phyloP scores from a whole-genome alignment of 139 green algal genomes.

The Marvania coccoides region DNA sequence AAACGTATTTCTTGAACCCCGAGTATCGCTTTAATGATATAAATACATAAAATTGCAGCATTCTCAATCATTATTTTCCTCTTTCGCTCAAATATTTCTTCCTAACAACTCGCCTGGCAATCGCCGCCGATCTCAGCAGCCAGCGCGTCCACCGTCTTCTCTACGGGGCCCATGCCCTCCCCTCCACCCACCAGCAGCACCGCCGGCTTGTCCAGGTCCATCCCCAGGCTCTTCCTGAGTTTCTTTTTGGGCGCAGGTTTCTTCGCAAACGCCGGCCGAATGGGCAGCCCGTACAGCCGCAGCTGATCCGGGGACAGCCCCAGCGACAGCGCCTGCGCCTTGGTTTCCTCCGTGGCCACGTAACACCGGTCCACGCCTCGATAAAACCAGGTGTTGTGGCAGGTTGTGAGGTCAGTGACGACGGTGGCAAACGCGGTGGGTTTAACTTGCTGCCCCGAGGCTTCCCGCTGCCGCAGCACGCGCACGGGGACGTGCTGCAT shows the following conservation, averaged over 20 bases:
- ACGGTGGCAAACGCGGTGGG: slow-evolving; percentile 89
- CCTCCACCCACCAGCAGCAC: slow-evolving; percentile 83
- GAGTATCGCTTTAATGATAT: too few species aligned
- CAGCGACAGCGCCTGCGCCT: slow-evolving; percentile 32
- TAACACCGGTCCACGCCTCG: slow-evolving; percentile 68
- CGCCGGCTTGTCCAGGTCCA: slow-evolving; percentile 42
- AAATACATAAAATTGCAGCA: too few species aligned
- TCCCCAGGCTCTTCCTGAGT: slow-evolving; percentile 42
- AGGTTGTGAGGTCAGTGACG: slow-evolving; percentile 95
- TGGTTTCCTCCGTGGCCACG: slow-evolving; percentile 62
- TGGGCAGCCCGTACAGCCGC: slow-evolving; percentile 77
- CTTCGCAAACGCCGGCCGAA: slow-evolving; percentile 82
- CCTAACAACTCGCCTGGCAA: too few species aligned
- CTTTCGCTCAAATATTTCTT: too few species aligned
- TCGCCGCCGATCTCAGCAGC: slow-evolving; percentile 34
- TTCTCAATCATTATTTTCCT: too few species aligned
- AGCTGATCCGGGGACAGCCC: slow-evolving; percentile 47
- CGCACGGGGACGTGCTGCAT: slow-evolving; percentile 88
- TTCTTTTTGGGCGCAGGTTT: slow-evolving; percentile 33
- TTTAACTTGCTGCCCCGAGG: slow-evolving; percentile 29
- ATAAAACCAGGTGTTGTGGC: slow-evolving; percentile 95
- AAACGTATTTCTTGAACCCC: too few species aligned
- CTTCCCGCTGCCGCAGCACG: slow-evolving; percentile 46
- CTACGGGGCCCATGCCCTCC: slow-evolving; percentile 93
- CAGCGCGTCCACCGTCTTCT: slow-evolving; percentile 78